Conservation (phyloP, 495 filamentous ascomycete species). For the Pyronema domesticum region DNA sequence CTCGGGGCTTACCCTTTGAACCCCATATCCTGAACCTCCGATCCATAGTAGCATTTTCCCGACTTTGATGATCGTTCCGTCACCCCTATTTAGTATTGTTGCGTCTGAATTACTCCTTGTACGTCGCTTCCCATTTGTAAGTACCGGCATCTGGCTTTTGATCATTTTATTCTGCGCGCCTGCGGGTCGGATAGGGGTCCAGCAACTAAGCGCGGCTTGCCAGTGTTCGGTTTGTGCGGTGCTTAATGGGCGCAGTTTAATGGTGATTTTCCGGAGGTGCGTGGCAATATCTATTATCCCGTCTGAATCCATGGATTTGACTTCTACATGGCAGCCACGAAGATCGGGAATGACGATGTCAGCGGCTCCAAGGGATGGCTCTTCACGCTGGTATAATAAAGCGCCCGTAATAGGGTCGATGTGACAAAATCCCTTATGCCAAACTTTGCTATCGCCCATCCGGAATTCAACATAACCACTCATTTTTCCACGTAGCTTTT, state of each 20-base stretch:
- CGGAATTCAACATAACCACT: conserved; percentile 50
- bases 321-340: conserved; percentile 64
- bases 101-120: conserved; percentile 41
- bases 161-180: conserved; percentile 57
- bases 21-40: too few species aligned
- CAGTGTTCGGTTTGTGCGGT: conserved; percentile 70
- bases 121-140: conserved; percentile 35
- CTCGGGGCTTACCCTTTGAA: conserved; percentile 27
- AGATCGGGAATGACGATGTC: conserved; percentile 54
- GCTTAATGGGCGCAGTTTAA: conserved; percentile 57
- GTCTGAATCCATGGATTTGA: conserved; percentile 43
- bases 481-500: conserved; percentile 49
- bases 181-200: conserved; percentile 73
- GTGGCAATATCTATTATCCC: conserved; percentile 62
- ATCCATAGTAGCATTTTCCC: conserved; percentile 90
- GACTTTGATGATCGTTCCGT: conserved; percentile 86
- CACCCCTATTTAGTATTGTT: conserved; percentile 37
- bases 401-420: conserved; percentile 50
- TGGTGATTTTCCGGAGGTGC: conserved; percentile 45
- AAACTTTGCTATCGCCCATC: conserved; percentile 34
- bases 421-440: conserved; percentile 44
- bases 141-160: conserved; percentile 37
- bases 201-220: conserved; percentile 83
- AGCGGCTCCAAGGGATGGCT: conserved; percentile 31
- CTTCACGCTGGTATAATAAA: conserved; percentile 42